These are phyloP conservation scores for Fraxinus quadrangulata DNA, from an alignment of 257 asterid genomes.

Conservation along the genomic window DNA sequence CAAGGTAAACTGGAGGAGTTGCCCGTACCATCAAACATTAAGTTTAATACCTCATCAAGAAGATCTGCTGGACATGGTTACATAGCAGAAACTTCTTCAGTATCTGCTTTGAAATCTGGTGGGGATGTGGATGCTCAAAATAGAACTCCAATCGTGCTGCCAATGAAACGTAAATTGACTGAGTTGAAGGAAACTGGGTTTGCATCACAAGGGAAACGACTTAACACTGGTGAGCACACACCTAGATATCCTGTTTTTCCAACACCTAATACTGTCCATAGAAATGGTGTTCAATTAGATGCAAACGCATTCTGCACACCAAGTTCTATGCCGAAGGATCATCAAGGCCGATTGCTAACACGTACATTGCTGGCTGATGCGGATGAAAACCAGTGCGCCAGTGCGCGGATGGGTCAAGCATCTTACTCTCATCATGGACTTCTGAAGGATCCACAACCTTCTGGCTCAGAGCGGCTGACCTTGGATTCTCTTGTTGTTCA, in stretches of 20 bases:
- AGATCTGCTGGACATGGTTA: conserved; percentile 40
- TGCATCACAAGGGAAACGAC: conserved; percentile 60
- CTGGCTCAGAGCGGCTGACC: conserved; percentile 65
- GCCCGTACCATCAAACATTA: conserved; percentile 45
- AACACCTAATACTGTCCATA: conserved; percentile 55
- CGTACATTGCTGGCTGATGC: conserved; percentile 45
- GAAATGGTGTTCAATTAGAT: conserved; percentile 60
- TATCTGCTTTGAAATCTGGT: conserved; percentile 43
- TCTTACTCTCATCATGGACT: conserved; percentile 57
- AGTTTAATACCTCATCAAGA: conserved; percentile 36
- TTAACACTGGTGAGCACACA: conserved; percentile 61
- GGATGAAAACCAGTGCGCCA: conserved; percentile 49
- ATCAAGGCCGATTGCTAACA: conserved; percentile 39
- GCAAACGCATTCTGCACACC: conserved; percentile 49
- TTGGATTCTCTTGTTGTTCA: conserved; percentile 93
- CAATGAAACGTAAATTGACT: conserved; percentile 78
- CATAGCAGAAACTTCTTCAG: conserved; percentile 53
- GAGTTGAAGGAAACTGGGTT: conserved; percentile 60
- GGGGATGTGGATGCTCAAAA: conserved; percentile 54
- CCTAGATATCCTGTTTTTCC: conserved; percentile 58
- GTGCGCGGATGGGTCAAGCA: conserved; percentile 30
- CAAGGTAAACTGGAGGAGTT: conserved; percentile 46
- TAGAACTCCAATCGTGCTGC: conserved; percentile 79
- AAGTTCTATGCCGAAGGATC: conserved; percentile 52
- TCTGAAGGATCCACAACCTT: conserved; percentile 61